A percentile compares a stretch with the other conserved stretches of the same genome.
These are phyloP conservation scores for Entomophthora muscae DNA, from an alignment of 371 early-diverging fungal genomes.

Conservation along the genomic window DNA sequence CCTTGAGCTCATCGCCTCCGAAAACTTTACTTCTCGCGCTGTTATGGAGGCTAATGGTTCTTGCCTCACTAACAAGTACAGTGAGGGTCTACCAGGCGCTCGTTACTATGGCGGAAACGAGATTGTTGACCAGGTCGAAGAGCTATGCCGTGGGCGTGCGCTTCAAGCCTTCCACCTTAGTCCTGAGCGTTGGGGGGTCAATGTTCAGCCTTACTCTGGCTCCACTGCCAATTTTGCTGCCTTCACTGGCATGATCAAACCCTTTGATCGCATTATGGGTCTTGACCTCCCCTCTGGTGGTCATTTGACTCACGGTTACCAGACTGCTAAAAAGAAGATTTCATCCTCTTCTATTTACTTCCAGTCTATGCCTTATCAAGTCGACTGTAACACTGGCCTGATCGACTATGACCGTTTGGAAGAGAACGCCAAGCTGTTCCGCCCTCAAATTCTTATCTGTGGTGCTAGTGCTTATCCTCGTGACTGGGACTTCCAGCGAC, in stretches of 20 bases:
- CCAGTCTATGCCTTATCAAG: slow-evolving; percentile 95
- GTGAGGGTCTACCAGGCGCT: slow-evolving; percentile 95
- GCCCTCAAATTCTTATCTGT: slow-evolving; percentile 94
- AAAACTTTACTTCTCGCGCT: slow-evolving; percentile 96
- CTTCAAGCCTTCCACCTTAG: slow-evolving; percentile 84
- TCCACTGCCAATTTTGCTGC: slow-evolving; percentile 98
- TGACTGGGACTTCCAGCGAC: slow-evolving; percentile 93
- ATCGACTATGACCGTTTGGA: slow-evolving; percentile 93
- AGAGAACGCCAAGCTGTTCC: slow-evolving; percentile 78
- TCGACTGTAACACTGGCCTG: slow-evolving; percentile 66
- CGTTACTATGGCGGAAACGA: slow-evolving; percentile 95
- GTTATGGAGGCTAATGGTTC: slow-evolving; percentile 97
- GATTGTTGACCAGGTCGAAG: slow-evolving; percentile 92
- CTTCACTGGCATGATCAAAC: slow-evolving; percentile 85
- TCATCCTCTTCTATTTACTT: slow-evolving; percentile 95
- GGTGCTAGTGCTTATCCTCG: slow-evolving; percentile 96
- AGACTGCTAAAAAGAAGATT: slow-evolving; percentile 98
- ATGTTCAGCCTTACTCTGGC: slow-evolving; percentile 97
- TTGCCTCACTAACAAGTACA: slow-evolving; percentile 98
- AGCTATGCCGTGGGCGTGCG: slow-evolving; percentile 90
- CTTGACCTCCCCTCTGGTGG: slow-evolving; percentile 98
- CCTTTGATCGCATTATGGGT: slow-evolving; percentile 97
- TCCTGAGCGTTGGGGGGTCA: slow-evolving; percentile 95
- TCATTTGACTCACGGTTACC: slow-evolving; percentile 99
- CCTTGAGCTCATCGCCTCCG: slow-evolving; percentile 96